Percentiles rank a stretch among this genome's conserved stretches.
Evolutionary conservation across 1,284 basidiomycete species (phyloP).

Genomic region (Cerioporus squamosus): DNA sequence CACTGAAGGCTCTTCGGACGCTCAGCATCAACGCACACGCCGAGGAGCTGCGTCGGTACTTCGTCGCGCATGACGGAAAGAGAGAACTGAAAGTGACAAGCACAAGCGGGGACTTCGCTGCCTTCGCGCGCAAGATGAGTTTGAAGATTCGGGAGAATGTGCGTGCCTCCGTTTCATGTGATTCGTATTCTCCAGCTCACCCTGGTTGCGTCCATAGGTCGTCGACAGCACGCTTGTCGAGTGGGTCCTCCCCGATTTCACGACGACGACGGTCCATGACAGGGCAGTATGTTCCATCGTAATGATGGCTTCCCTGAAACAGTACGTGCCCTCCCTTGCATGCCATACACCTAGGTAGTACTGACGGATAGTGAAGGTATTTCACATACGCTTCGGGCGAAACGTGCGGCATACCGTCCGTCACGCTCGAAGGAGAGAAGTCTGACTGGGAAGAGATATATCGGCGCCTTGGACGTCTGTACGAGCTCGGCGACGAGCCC

Average conservation of each 20-base stretch:
- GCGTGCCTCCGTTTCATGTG: slow-evolving; percentile 21
- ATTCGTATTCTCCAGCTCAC: too few species aligned
- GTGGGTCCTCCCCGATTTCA: slow-evolving; percentile 51
- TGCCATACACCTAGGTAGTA: background rate
- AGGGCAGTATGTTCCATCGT: slow-evolving; percentile 43
- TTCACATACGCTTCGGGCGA: slow-evolving; percentile 39
- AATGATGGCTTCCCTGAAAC: slow-evolving; percentile 49
- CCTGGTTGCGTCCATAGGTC: slow-evolving; percentile 22
- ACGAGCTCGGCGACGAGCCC: slow-evolving; percentile 39
- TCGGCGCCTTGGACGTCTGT: slow-evolving; percentile 37
- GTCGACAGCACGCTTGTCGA: slow-evolving; percentile 39
- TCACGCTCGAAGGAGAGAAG: slow-evolving; percentile 49
- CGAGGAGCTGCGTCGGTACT: slow-evolving; percentile 42
- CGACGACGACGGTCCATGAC: slow-evolving; percentile 49
- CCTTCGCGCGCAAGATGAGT: slow-evolving; percentile 39
- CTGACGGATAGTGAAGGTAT: slow-evolving; percentile 26
- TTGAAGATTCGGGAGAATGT: slow-evolving; percentile 20
- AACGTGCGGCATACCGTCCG: slow-evolving; percentile 49
- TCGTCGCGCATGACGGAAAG: slow-evolving; percentile 45
- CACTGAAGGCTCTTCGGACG: background rate
- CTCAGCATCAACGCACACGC: slow-evolving; percentile 42
- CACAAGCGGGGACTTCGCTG: slow-evolving; percentile 34
- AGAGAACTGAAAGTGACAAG: slow-evolving; percentile 35
- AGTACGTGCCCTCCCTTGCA: slow-evolving; percentile 5
- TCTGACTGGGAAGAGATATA: slow-evolving; percentile 42